These are phyloP conservation scores for Scheffersomyces parashehatae DNA, from an alignment of 1,139 yeast species.

Conservation along the genomic window DNA sequence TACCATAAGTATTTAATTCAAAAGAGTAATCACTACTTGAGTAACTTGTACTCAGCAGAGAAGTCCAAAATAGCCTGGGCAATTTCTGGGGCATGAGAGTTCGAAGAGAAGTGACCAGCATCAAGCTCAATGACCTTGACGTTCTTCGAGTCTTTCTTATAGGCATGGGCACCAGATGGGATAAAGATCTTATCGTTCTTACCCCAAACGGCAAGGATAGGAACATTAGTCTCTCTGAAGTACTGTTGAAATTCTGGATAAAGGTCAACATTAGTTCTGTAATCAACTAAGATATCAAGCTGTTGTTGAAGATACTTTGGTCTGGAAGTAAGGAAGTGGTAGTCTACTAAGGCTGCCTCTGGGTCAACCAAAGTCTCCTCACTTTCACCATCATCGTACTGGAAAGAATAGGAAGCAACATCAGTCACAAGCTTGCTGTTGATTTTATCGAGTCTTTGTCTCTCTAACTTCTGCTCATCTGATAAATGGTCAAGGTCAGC, in stretches of 20 bases:
- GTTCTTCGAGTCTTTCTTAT: conserved; percentile 28
- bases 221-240: conserved; percentile 31
- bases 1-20: not conserved
- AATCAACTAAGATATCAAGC: conserved; percentile 34
- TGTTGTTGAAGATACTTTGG: conserved; percentile 31
- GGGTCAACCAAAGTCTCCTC: conserved; percentile 28
- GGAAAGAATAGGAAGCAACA: conserved; percentile 19
- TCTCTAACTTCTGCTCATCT: conserved; percentile 1
- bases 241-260: conserved; percentile 40
- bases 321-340: conserved; percentile 17
- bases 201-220: conserved; percentile 45
- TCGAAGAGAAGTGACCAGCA: conserved; percentile 44
- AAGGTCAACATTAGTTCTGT: conserved; percentile 28
- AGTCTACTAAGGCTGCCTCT: conserved; percentile 30
- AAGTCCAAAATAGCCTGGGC: conserved; percentile 15
- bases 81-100: conserved; percentile 27
- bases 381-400: conserved; percentile 30
- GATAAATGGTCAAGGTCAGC: conserved; percentile 6
- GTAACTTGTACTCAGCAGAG: not conserved
- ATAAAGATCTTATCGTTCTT: conserved; percentile 37
- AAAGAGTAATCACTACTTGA: not conserved
- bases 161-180: conserved; percentile 37
- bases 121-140: conserved; percentile 24
- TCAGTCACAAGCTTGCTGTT: conserved; percentile 17
- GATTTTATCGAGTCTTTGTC: conserved; percentile 10